Percentiles rank a stretch among this genome's conserved stretches.
These are phyloP conservation scores for Fraxinus angustifolia DNA, from an alignment of 305 asterid species.

Conservation along the genomic window DNA sequence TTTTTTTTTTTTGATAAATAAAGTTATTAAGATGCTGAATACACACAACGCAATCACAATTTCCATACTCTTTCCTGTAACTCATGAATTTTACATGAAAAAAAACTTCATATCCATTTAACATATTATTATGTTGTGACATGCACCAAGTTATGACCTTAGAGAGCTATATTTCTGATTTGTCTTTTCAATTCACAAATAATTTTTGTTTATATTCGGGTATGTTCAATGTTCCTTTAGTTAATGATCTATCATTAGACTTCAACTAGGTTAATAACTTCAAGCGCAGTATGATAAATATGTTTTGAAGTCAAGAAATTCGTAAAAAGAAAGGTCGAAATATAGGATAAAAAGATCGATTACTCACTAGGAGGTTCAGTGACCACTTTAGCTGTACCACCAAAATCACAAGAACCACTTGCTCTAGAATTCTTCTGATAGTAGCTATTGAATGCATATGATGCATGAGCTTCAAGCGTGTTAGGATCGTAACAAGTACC, in stretches of 20 bases:
- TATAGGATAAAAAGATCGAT: background rate
- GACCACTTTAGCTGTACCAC: background rate
- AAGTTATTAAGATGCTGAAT: background rate
- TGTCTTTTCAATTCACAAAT: background rate
- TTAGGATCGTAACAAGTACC: background rate
- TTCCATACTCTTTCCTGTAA: background rate
- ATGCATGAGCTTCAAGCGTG: background rate
- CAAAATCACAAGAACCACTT: background rate
- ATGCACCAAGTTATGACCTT: background rate
- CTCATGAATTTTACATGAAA: background rate
- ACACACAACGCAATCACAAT: background rate
- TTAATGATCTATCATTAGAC: background rate
- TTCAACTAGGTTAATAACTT: background rate
- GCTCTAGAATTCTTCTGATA: background rate
- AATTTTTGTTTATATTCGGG: background rate
- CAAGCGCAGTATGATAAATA: background rate
- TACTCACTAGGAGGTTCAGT: background rate
- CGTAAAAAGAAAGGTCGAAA: background rate
- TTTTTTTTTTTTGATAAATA: too few species aligned
- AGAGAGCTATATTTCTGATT: background rate
- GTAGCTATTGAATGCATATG: background rate
- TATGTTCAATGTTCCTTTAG: background rate
- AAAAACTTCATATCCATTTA: background rate
- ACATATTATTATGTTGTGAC: background rate
- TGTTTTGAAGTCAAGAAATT: background rate